phyloP scores from a whole-genome alignment of 108 stramenopile species.

The Conticribra guillardii region DNA sequence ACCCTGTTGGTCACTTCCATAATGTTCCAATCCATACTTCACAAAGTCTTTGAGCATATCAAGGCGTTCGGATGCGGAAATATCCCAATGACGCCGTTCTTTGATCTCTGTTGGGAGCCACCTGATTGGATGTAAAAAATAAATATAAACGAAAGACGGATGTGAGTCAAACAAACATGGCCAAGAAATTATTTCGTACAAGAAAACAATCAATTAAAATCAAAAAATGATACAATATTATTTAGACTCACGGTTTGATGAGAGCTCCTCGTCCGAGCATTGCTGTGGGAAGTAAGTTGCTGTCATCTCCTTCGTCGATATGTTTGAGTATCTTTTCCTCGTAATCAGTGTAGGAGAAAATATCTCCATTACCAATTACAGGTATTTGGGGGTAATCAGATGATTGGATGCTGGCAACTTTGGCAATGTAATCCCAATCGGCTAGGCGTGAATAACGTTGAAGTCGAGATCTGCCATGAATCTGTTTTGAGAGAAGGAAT shows the following conservation, averaged over 20 bases:
- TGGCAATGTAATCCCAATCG: conserved; percentile 94
- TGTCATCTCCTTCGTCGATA: conserved; percentile 27
- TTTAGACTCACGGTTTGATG: conserved; percentile 99
- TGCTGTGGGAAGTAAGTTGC: conserved; percentile 76
- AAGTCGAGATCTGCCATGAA: conserved; percentile 94
- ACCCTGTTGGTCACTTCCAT: conserved; percentile 96
- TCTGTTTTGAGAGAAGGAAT: too few species aligned
- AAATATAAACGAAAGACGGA: too few species aligned
- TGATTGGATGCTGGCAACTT: conserved; percentile 77
- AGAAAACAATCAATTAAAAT: too few species aligned
- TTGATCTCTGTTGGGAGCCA: conserved; percentile 98
- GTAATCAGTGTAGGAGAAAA: conserved; percentile 90
- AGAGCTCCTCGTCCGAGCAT: conserved; percentile 98
- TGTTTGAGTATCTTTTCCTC: conserved; percentile 71
- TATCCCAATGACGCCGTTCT: conserved; percentile 94
- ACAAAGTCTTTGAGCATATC: conserved; percentile 94
- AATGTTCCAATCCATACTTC: conserved; percentile 95
- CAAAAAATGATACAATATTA: too few species aligned
- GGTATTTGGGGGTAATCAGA: conserved; percentile 68
- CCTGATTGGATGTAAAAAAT: too few species aligned
- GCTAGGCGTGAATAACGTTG: conserved; percentile 94
- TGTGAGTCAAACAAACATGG: too few species aligned
- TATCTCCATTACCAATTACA: conserved; percentile 98
- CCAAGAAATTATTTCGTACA: too few species aligned
- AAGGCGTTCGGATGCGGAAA: conserved; percentile 90